Base-by-base conservation (phyloP, 441 rosid species). In the Eruca vesicaria region DNA sequence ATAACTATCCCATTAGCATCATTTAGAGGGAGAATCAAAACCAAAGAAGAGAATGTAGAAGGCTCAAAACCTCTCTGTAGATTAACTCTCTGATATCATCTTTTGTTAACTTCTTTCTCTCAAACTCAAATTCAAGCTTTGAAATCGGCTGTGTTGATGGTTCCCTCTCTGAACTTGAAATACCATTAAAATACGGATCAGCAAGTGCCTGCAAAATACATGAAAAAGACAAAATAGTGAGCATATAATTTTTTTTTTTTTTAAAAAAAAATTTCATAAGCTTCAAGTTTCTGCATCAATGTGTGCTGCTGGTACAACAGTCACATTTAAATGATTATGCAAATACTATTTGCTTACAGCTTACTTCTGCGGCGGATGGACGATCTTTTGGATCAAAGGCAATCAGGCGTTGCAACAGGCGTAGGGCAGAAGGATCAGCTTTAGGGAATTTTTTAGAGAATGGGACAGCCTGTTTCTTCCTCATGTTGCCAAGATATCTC, bases 351-450 rank as follows among this genome's bases (percentile, higher is more conserved):
- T n/a, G 55, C 23, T 29, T 57, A 19, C 64, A 68, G 72, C 72
- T 67, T 66, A 70, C 78, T 76, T 88, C 93, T 73, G 85, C 97
- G 28, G 98, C 97, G 23, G 93, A 75, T n/a, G 87, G 98, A 45
- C 97, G 97, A 82, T 92, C 91, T 78, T 94, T 94, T 21, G 98
- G 97, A 87, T 94, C 98, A 84, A 94, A 94, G 69, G 97, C 93
- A 76, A 94, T 88, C 52, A 94, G 77, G 33, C 81, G 87, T 81
- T 87, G 88, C 71, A 94, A 83, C 8, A 94, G 74, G 71, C 81
- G 78, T 45, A 92, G 88, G 71, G 97, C 97, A 70, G 84, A 52
- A 9, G 94, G 97, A 80, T 92, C 95, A 41, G 81, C 88, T 67
- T 89, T 78, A 58, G 93, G 97, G 75, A 94, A 89, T 72, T 90